Evolutionary conservation across 176 grass and related monocot species (phyloP).

Genomic region (Bolboschoenus planiculmis): DNA sequence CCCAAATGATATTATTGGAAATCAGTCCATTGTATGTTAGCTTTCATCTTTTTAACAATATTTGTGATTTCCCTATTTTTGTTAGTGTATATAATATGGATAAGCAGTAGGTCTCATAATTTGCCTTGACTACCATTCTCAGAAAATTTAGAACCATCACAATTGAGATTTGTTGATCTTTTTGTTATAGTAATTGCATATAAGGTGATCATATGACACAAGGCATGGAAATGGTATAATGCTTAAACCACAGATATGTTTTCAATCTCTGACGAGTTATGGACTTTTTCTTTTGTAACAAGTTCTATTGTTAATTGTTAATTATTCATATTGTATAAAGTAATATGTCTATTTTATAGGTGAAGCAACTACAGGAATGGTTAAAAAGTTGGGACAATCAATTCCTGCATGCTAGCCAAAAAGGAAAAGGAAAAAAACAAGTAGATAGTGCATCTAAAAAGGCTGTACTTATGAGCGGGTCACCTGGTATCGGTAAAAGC

Average conservation of each 20-base stretch:
- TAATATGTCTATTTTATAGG: conserved; percentile 37
- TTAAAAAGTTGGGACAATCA: conserved; percentile 69
- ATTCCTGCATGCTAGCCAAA: conserved; percentile 64
- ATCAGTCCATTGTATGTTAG: conserved; percentile 73
- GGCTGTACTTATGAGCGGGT: conserved; percentile 74
- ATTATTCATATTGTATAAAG: conserved; percentile 4
- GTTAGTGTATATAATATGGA: not conserved
- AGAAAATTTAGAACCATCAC: not conserved
- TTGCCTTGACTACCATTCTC: not conserved
- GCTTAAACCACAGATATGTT: not conserved
- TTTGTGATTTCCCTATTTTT: not conserved
- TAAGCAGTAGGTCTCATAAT: not conserved
- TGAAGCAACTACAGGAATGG: conserved; percentile 98
- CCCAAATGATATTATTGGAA: conserved; percentile 93
- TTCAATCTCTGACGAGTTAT: not conserved
- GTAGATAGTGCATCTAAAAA: conserved; percentile 83
- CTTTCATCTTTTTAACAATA: not conserved
- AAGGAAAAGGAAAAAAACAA: conserved; percentile 81
- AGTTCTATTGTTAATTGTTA: conserved; percentile 12
- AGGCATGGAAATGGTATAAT: not conserved
- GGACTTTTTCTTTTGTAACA: conserved; percentile 8
- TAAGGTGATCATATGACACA: not conserved
- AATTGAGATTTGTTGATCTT: not conserved
- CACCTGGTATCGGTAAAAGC: conserved; percentile 96
- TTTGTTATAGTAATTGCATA: conserved; percentile 8